Evolutionary conservation across 176 grass and related monocot species (phyloP), one percentile per base, ranked within the genome.

Genomic region (Zea luxurians): DNA sequence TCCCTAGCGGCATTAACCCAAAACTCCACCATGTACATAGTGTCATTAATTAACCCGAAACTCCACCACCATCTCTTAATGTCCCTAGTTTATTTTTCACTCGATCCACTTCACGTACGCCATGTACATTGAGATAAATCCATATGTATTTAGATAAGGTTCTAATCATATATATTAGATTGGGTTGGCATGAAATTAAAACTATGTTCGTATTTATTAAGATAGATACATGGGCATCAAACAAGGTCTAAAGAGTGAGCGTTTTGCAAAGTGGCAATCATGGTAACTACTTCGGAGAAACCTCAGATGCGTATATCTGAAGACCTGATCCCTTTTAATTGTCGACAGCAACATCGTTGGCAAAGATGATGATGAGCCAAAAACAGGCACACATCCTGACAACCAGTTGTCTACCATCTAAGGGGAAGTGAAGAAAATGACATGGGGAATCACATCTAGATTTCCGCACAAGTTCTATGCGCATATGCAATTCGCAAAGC

Each of bases 341-440:
- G 61, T n/a, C 13, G 16, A 50, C 6, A 40, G 34, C 20, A 36
- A 37, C 10, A 52, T 16, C 55, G 20, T 71, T 44, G 36, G 66
- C 48, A 59, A 66, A 71, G 64, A 11, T 57, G 43, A 15, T 18
- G 66, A 59, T 81, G 52, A 76, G 46, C 13, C 58, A 7, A 64
- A 84, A 80, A 37, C 7, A 76, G 70, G 58, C 64, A 52, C 40
- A 42, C 21, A 10, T 54, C 48, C 4, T 62, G 48, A 77, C 48
- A 38, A 71, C 60, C 34, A 72, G 73, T 64, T 64, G 82, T 64
- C 27, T 77, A 66, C 16, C 65, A 50, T 61, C 69, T 3, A 2
- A 63, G 55, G 64, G 63, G 52, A n/a, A 61, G 20, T 44, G 35
- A n/a, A 60, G 27, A 67, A 8, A 74, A 49, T 27, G 42, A 70